Percentiles rank a stretch among this genome's conserved stretches.
phyloP scores from a whole-genome alignment of 148 eudicot species.

The Salicornia ramosissima region DNA sequence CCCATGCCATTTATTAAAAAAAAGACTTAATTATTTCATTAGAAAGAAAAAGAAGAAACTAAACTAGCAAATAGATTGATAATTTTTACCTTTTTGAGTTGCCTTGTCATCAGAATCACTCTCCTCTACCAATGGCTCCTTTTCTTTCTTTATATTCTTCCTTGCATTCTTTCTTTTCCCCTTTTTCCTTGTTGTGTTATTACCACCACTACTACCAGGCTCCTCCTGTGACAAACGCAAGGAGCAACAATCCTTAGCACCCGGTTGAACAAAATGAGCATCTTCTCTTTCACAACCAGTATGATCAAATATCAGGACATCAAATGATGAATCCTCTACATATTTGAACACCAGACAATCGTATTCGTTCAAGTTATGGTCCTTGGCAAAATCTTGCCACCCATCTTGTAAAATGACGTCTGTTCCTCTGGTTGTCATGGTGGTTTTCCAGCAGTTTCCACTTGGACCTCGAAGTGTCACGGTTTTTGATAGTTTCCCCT shows the following conservation, averaged over 20 bases:
- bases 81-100: background rate
- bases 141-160: background rate
- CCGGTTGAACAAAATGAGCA: background rate
- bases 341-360: constrained; percentile 11
- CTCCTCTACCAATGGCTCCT: background rate
- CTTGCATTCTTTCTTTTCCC: background rate
- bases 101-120: background rate
- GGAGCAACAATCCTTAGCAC: background rate
- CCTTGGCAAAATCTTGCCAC: constrained; percentile 14
- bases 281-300: constrained; percentile 19
- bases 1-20: background rate
- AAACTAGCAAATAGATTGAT: background rate
- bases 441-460: constrained; percentile 11
- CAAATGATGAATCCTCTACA: background rate
- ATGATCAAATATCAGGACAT: constrained; percentile 13
- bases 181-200: too few species aligned
- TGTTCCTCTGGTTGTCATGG: background rate
- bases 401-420: background rate
- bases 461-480: constrained; percentile 19
- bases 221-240: background rate
- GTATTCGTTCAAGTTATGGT: background rate
- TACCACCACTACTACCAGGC: background rate
- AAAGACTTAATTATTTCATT: background rate
- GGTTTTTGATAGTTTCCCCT: background rate
- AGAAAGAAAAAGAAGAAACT: background rate